Evolutionary conservation across 257 asterid genomes (phyloP).

Genomic region (Forsythia suspensa): DNA sequence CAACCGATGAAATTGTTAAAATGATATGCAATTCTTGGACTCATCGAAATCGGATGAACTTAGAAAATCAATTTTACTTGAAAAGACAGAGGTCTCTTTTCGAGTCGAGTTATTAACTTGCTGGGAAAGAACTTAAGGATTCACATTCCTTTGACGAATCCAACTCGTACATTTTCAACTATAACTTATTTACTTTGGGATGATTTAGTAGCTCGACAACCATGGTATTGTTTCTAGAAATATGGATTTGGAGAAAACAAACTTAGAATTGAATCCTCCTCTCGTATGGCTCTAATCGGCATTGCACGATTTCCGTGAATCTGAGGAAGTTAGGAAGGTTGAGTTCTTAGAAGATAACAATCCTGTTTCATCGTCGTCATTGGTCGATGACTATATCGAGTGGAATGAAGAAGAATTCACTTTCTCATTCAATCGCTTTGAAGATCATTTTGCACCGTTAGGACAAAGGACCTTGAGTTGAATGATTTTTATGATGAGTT

Average conservation of each 20-base stretch:
- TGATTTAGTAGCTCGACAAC: slow-evolving; percentile 66
- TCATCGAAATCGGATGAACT: slow-evolving; percentile 42
- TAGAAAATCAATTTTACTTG: slow-evolving; percentile 42
- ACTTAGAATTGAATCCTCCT: slow-evolving; percentile 28
- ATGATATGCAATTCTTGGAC: slow-evolving; percentile 26
- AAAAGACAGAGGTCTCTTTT: slow-evolving; percentile 47
- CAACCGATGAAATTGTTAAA: slow-evolving; percentile 33
- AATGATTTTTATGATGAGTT: slow-evolving; percentile 68
- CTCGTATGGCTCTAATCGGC: slow-evolving; percentile 32
- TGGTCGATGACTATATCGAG: slow-evolving; percentile 28
- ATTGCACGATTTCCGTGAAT: slow-evolving; percentile 29
- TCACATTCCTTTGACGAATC: slow-evolving; percentile 82
- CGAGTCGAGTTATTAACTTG: slow-evolving; percentile 46
- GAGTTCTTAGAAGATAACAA: slow-evolving; percentile 33
- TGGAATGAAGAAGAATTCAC: slow-evolving; percentile 27
- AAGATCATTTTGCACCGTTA: slow-evolving; percentile 61
- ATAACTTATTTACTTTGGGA: slow-evolving; percentile 76
- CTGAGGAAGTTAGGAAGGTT: slow-evolving; percentile 31
- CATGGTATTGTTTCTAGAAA: slow-evolving; percentile 22
- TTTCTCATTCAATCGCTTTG: slow-evolving; percentile 45
- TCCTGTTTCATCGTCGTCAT: slow-evolving; percentile 28
- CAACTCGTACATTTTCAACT: slow-evolving; percentile 72
- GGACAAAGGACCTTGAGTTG: slow-evolving; percentile 47
- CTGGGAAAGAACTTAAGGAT: slow-evolving; percentile 66
- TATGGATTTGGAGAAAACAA: slow-evolving; percentile 27